Base-by-base conservation (phyloP, 371 early-diverging fungal species). In the Gilbertella persicaria region DNA sequence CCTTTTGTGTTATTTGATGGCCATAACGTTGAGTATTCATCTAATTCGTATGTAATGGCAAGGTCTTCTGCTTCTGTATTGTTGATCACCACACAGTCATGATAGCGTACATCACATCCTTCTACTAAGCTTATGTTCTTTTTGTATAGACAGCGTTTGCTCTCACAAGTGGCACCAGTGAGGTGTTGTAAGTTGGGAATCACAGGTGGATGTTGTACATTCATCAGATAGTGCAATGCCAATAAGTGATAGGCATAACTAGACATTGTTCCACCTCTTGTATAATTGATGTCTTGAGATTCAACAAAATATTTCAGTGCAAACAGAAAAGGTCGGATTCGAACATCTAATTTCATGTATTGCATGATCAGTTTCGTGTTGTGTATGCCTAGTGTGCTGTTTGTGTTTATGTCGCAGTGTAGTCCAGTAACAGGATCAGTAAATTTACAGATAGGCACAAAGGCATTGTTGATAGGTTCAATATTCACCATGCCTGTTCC, bases 381-480 rank as follows among this genome's bases (percentile, higher is more conserved):
- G 43, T 78, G 66, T 23, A 86, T 58, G 7, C 81, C 84, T 26
- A 85, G 55, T 5, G 60, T 58, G 60, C 80, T 75, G 55, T 81
- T 72, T 52, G 80, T 67, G 50, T 78, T 85, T 46, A 84, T 66
- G 42, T 87, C 84, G 21, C 83, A 82, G 0, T 62, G 60, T 38
- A 71, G 41, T 10, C 64, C 43, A 21, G 64, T 55, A 24, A 71
- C 63, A 0, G 85, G 85, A 39, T 89, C 88, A 45, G 58, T 68
- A 45, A 87, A 85, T 59, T 84, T 88, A 69, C 82, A 84, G 19
- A 88, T 85, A 0, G 86, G 87, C 1, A 88, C 87, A 39, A 62
- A 75, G 0, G 87, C 64, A 1, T 17, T 20, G 0, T 45, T 43
- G 20, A 73, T 58, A 8, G 69, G 41, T 14, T 40, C 7, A 2